A percentile compares a stretch with the other conserved stretches of the same genome.
phyloP scores from a whole-genome alignment of 2,329 filamentous ascomycete species.

The Mycogone perniciosa region DNA sequence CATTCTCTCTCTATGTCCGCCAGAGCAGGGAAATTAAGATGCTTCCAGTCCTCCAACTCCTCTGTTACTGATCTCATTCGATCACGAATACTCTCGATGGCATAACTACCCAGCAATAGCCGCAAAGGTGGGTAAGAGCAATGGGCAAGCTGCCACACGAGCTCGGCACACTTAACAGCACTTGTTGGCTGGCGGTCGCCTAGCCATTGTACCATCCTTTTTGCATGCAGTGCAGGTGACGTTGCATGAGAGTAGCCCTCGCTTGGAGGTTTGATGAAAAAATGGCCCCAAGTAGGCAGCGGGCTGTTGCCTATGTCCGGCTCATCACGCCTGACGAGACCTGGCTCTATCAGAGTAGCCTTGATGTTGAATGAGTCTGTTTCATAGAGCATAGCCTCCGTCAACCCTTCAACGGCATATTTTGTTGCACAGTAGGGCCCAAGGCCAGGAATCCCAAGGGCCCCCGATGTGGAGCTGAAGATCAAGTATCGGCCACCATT shows the following conservation, averaged over 20 bases:
- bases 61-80: constrained; percentile 85
- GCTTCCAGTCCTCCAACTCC: constrained; percentile 90
- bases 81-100: constrained; percentile 92
- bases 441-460: constrained; percentile 85
- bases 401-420: constrained; percentile 90
- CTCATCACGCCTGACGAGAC: constrained; percentile 82
- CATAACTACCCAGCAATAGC: constrained; percentile 84
- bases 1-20: constrained; percentile 6
- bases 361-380: constrained; percentile 88
- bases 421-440: constrained; percentile 96
- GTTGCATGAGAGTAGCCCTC: constrained; percentile 72
- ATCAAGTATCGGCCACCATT: constrained; percentile 79
- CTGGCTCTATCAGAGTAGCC: constrained; percentile 86
- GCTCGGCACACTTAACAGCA: constrained; percentile 84
- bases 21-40: constrained; percentile 59
- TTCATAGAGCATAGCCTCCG: constrained; percentile 96
- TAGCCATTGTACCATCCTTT: constrained; percentile 89
- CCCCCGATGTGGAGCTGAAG: constrained; percentile 87
- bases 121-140: constrained; percentile 88
- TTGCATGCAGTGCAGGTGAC: constrained; percentile 80
- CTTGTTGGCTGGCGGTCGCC: constrained; percentile 88
- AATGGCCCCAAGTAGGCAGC: constrained; percentile 82
- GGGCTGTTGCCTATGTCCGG: constrained; percentile 49
- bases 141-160: constrained; percentile 92
- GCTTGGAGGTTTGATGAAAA: constrained; percentile 79